These are phyloP conservation scores for Boletus subluridellus DNA, from an alignment of 1,284 basidiomycete species.

Conservation along the genomic window DNA sequence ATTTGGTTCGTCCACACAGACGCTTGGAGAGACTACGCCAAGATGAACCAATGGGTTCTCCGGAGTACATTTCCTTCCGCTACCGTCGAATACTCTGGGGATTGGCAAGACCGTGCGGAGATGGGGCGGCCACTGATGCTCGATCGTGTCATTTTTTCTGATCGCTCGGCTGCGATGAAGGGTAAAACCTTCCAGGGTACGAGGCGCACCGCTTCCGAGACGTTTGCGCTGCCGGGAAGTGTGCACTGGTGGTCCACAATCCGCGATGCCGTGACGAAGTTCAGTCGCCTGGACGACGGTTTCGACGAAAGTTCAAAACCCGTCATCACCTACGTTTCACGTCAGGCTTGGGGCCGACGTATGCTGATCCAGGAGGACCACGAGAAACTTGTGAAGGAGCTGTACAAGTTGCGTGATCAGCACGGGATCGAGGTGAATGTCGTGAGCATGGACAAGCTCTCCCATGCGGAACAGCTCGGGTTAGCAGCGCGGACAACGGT, in stretches of 20 bases:
- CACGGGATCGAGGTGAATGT: conserved; percentile 84
- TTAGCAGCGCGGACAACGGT: conserved; percentile 80
- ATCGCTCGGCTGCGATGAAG: conserved; percentile 77
- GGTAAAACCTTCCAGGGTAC: conserved; percentile 65
- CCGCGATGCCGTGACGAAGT: conserved; percentile 67
- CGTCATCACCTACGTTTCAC: conserved; percentile 85
- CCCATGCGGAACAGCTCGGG: conserved; percentile 71
- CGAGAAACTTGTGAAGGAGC: conserved; percentile 58
- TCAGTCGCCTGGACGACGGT: conserved; percentile 53
- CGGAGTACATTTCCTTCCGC: conserved; percentile 60
- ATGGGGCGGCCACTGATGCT: conserved; percentile 72
- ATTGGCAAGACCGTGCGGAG: conserved; percentile 74
- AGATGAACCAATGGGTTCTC: no score
- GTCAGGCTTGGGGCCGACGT: conserved; percentile 82
- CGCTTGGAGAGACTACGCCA: conserved; percentile 79
- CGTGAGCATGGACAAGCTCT: conserved; percentile 77
- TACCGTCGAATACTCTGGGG: conserved; percentile 70
- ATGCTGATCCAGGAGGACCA: conserved; percentile 65
- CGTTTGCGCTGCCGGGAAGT: conserved; percentile 70
- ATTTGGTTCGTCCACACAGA: conserved; percentile 73
- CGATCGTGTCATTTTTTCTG: conserved; percentile 77
- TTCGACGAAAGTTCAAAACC: conserved; percentile 41
- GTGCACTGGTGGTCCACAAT: conserved; percentile 80
- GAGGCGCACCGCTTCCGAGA: conserved; percentile 69
- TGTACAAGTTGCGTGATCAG: conserved; percentile 61